Conservation (phyloP, 768 basidiomycete genomes). For the Phanerochaete sordida region DNA sequence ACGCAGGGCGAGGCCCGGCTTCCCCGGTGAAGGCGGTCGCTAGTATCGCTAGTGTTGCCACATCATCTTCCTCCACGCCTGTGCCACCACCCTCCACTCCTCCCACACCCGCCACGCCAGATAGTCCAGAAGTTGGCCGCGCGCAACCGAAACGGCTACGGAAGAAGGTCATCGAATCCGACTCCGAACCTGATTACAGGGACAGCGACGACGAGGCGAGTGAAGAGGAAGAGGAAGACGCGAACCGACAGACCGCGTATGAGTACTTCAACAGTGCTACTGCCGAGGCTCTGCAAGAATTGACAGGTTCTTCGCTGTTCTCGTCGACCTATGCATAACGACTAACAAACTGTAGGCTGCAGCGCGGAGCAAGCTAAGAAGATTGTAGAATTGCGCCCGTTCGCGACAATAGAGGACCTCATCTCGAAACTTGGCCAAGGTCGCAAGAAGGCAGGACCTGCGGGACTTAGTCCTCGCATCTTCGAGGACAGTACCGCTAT, state of each 20-base stretch:
- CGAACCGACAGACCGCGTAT: slow-evolving; percentile 48
- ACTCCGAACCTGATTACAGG: slow-evolving; percentile 55
- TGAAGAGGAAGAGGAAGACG: slow-evolving; percentile 31
- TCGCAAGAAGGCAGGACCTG: slow-evolving; percentile 81
- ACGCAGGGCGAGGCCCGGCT: slow-evolving; percentile 39
- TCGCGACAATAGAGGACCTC: slow-evolving; percentile 70
- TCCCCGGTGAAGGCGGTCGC: slow-evolving; percentile 31
- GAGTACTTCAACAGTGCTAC: slow-evolving; percentile 66
- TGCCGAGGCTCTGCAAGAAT: slow-evolving; percentile 63
- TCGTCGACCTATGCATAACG: background rate
- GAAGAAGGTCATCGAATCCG: slow-evolving; percentile 63
- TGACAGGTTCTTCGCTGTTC: slow-evolving; percentile 54
- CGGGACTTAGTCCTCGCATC: slow-evolving; percentile 83
- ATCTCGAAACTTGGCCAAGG: slow-evolving; percentile 74
- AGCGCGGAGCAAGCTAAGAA: slow-evolving; percentile 73
- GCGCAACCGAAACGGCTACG: slow-evolving; percentile 50
- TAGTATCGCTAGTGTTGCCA: slow-evolving; percentile 35
- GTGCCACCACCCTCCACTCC: background rate
- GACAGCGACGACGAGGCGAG: slow-evolving; percentile 44
- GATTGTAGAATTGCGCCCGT: slow-evolving; percentile 80
- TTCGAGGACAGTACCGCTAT: slow-evolving; percentile 89
- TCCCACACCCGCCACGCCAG: slow-evolving; percentile 11
- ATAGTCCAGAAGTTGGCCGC: slow-evolving; percentile 38
- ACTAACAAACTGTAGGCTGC: slow-evolving; percentile 51
- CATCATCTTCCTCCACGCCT: slow-evolving; percentile 20